Evolutionary conservation across 192 early-diverging fungal species (phyloP), one percentile per base, ranked within the genome.

Genomic region (Backusella westeae): DNA sequence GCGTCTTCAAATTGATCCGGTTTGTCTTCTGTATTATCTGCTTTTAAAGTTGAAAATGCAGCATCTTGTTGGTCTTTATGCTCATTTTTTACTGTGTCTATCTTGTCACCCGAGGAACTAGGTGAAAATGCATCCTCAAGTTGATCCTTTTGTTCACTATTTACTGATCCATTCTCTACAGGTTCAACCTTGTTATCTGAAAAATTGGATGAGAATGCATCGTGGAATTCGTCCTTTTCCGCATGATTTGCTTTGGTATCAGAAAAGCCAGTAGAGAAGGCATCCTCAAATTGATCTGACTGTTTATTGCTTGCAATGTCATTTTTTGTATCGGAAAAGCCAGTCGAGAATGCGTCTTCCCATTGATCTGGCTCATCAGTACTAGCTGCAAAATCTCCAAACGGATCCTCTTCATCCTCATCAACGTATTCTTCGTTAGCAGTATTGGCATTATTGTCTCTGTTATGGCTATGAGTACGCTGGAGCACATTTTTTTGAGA

Each of bases 301-400:
- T 71, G 56, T 29, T 63, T 4, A 63, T 56, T 1, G 3, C 23
- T 21, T 2, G 53, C 1, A 56, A 21, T 23, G 9, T 26, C 56
- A 4, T 23, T 29, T 26, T 63, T 63, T 29, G 26, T 63, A 29
- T 71, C 70, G 8, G 70, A 17, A 34, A 71, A 44, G 17, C 17
- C 42, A 49, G 70, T 17, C 2, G 70, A 49, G 19, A 71, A 71
- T 49, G 39, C 70, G 26, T 71, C 70, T 44, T 71, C 70, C 70
- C 70, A 71, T 34, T 71, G n/a, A 7, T 23, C 38, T 21, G 39
- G 26, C 29, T 49, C 70, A 71, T 44, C 21, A 17, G 39, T 29
- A 49, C 70, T 71, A 63, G 56, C 9, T 17, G 70, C 26, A 49
- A 71, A 71, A 17, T 71, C 70, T 32, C 70, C 70, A 49, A 71